Evolutionary conservation across 352 stramenopile genomes (phyloP), one percentile per base, ranked within the genome.

Genomic region (Pythium rishiriense): DNA sequence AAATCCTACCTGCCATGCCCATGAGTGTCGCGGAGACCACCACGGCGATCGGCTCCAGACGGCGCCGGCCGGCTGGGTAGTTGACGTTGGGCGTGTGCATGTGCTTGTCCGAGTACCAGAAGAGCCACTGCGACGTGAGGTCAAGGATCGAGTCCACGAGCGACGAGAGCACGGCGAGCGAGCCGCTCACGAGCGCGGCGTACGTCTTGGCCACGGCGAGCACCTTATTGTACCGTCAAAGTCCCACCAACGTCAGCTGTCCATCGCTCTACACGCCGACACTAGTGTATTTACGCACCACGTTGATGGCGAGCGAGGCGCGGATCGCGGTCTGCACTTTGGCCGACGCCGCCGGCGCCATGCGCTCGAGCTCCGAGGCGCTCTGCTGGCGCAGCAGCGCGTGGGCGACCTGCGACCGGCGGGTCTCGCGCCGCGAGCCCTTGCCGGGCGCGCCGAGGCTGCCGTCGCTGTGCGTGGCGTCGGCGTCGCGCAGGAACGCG

Each of bases 11-110:
- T 65, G 91, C 93, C 83, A 99, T 98, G 31, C 93, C 93, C 97
- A 99, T 99, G 11, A 99, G 72, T n/a, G 95, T 97, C 7, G 95
- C 95, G 55, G 94, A 99, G 29, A 97, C 94, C 51, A 99, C 90
- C 31, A 99, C 94, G 0, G 93, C 96, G 66, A 99, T 85, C 1
- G 97, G 95, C 75, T 99, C 97, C 21, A 99, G 76, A 28, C 96
- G 88, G 0, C 78, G 78, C 7, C 92, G 83, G 1, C 97, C 97
- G 0, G 96, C 95, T 0, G 97, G 97, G 76, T 99, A 99, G 68
- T 97, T 87, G 43, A 94, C 87, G 39, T 84, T 89, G 10, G 81
- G 87, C 33, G 86, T 94, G 69, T 96, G 85, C 78, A 91, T 94
- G 62, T 75, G 87, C 62, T 96, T 92, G 74, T 98, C 94, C 39